Conservation (phyloP, 345 rosid genomes). For the Durio zibethinus region DNA sequence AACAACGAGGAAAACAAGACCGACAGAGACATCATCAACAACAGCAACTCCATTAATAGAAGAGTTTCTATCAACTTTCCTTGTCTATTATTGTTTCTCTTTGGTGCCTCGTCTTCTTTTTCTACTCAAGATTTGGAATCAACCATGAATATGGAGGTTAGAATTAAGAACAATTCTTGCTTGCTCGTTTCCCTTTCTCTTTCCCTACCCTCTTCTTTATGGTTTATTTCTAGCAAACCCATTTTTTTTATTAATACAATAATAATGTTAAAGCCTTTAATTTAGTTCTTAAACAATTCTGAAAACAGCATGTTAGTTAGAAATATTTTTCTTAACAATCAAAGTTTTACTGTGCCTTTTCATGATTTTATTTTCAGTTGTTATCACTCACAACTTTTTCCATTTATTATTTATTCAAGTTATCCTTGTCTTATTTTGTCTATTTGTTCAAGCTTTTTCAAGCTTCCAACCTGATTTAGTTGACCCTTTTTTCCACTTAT, state of each 20-base stretch:
- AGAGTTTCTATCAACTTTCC: constrained; percentile 45
- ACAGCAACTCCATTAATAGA: not conserved
- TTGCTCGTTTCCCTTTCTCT: not conserved
- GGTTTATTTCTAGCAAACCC: constrained; percentile 3
- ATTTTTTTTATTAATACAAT: not conserved
- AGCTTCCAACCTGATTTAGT: not conserved
- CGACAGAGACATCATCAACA: not conserved
- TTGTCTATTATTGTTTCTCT: constrained; percentile 52
- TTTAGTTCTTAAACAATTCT: not conserved
- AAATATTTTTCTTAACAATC: constrained; percentile 8
- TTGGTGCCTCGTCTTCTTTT: constrained; percentile 64
- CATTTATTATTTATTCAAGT: not conserved
- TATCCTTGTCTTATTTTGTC: not conserved
- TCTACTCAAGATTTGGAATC: constrained; percentile 55
- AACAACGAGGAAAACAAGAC: not conserved
- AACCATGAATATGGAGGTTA: constrained; percentile 67
- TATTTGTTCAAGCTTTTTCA: not conserved
- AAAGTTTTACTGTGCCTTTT: not conserved
- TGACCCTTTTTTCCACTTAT: not conserved
- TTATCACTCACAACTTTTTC: not conserved
- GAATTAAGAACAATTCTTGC: not conserved
- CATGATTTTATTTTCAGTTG: not conserved
- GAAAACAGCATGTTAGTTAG: constrained; percentile 68
- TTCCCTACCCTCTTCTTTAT: not conserved
- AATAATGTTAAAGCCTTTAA: not conserved